Evolutionary conservation across 2,329 filamentous ascomycete genomes (phyloP).

Genomic region (Cyphellophora europaea): DNA sequence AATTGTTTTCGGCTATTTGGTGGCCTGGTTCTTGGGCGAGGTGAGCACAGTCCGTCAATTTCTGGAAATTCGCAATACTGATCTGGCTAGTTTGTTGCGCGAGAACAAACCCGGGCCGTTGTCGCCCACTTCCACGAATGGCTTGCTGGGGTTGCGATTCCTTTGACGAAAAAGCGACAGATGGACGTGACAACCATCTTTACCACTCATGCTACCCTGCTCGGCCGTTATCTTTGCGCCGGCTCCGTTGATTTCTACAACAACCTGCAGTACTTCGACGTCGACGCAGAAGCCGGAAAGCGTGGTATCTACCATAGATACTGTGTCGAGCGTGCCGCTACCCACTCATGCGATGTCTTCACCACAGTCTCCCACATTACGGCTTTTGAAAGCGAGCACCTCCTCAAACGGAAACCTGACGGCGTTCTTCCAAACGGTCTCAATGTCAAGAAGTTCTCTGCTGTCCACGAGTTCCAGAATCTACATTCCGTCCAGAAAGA

Average conservation of each 20-base stretch:
- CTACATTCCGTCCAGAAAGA: constrained; percentile 92
- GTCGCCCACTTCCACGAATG: constrained; percentile 99
- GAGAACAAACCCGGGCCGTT: constrained; percentile 84
- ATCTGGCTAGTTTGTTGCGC: constrained; percentile 73
- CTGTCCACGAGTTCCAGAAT: constrained; percentile 98
- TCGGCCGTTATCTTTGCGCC: constrained; percentile 92
- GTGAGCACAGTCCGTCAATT: constrained; percentile 39
- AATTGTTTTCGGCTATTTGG: constrained; percentile 93
- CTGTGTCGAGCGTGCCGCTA: constrained; percentile 90
- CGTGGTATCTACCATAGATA: constrained; percentile 97
- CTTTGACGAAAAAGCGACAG: constrained; percentile 82
- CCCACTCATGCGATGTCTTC: constrained; percentile 91
- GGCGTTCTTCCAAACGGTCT: constrained; percentile 92
- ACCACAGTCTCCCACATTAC: constrained; percentile 98
- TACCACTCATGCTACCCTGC: constrained; percentile 90
- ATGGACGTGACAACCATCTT: constrained; percentile 98
- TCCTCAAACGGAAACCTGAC: constrained; percentile 91
- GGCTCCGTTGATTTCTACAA: constrained; percentile 99
- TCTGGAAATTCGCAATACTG: constrained; percentile 9
- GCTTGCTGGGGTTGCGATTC: constrained; percentile 88
- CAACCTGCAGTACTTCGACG: constrained; percentile 93
- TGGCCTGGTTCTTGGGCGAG: constrained; percentile 97
- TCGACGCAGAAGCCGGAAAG: constrained; percentile 93
- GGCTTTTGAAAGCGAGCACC: constrained; percentile 93
- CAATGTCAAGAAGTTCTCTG: constrained; percentile 97